phyloP scores from a whole-genome alignment of 73 alveolate species.

The Diophrys appendiculata region DNA sequence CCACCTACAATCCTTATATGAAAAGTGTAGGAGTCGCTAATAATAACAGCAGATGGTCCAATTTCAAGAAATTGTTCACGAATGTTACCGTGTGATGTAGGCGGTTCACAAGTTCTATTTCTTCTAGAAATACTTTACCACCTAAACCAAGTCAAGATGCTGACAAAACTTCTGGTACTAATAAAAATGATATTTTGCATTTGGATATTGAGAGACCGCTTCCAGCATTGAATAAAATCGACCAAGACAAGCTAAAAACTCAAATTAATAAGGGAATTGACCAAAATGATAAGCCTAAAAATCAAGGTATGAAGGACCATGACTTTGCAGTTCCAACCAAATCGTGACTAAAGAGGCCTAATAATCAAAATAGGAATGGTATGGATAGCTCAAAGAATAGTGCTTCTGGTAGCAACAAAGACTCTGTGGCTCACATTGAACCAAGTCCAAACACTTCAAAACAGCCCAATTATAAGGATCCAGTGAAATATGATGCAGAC shows the following conservation, averaged over 20 bases:
- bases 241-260: not conserved
- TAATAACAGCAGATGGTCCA: constrained; percentile 4
- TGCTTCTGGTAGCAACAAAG: no score
- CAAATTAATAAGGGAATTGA: not conserved
- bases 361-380: no score
- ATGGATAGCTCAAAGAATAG: no score
- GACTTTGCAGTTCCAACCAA: no score
- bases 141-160: no score
- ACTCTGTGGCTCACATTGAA: no score
- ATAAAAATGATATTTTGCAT: not conserved
- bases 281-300: not conserved
- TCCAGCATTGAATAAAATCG: not conserved
- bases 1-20: constrained; percentile 15
- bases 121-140: not conserved
- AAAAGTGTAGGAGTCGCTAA: not conserved
- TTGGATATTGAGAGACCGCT: not conserved
- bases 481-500: no score
- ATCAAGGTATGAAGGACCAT: no score
- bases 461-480: no score
- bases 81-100: not conserved
- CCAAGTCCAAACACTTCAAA: no score
- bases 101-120: not conserved
- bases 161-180: no score
- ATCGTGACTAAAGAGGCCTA: no score
- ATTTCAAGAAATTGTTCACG: not conserved